These are phyloP conservation scores for Exophiala spinifera DNA, from an alignment of 2,329 filamentous ascomycete species.

Conservation along the genomic window DNA sequence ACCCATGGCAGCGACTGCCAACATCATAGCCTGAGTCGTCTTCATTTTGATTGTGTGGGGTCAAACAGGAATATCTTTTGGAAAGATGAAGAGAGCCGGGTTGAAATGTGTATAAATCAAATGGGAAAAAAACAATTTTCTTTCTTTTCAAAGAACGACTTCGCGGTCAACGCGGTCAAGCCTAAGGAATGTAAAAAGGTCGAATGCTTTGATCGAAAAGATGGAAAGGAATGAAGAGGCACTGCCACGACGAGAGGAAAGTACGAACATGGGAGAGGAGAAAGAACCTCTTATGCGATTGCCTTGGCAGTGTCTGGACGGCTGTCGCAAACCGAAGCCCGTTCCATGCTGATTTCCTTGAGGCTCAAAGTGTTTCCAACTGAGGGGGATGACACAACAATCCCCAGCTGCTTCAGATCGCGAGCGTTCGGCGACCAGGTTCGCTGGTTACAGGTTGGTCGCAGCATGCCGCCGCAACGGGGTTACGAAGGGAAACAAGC, in stretches of 20 bases:
- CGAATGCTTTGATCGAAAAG: conserved; percentile 7
- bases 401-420: conserved; percentile 17
- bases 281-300: conserved; percentile 23
- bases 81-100: neutral
- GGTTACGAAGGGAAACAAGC: conserved; percentile 16
- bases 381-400: conserved; percentile 21
- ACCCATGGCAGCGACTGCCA: conserved; percentile 18
- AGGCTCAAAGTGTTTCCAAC: conserved; percentile 28
- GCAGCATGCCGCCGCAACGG: conserved; percentile 8
- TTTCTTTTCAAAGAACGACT: conserved; percentile 19
- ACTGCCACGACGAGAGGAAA: conserved; percentile 27
- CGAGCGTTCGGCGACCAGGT: conserved; percentile 9
- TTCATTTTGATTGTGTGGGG: conserved; percentile 15
- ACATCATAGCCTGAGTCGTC: conserved; percentile 20
- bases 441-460: conserved; percentile 26
- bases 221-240: conserved; percentile 29
- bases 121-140: neutral
- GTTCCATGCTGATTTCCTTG: conserved; percentile 26
- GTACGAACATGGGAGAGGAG: conserved; percentile 8
- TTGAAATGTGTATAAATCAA: conserved; percentile 12
- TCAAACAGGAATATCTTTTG: neutral
- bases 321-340: neutral
- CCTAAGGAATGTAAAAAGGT: conserved; percentile 17
- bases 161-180: conserved; percentile 27
- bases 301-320: conserved; percentile 16